phyloP scores from a whole-genome alignment of 371 early-diverging fungal genomes.

The Actinomucor elegans region DNA sequence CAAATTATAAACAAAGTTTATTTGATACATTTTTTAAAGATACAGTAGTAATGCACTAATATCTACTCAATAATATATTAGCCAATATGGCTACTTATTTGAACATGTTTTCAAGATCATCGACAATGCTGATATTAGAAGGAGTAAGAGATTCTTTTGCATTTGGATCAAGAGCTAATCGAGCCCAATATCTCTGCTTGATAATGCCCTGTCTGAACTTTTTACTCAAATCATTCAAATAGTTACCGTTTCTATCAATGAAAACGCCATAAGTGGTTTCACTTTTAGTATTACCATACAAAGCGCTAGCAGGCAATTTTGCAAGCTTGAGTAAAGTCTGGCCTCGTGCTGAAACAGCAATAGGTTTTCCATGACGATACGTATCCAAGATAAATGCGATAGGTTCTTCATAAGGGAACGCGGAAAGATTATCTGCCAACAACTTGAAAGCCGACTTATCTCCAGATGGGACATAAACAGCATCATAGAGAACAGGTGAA shows the following conservation, averaged over 20 bases:
- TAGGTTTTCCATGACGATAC: slow-evolving; percentile 44
- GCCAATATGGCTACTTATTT: too few relatives aligned
- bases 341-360: slow-evolving; percentile 41
- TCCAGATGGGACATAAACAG: slow-evolving; percentile 43
- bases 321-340: slow-evolving; percentile 42
- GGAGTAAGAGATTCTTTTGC: too few relatives aligned
- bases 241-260: background rate
- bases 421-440: slow-evolving; percentile 6
- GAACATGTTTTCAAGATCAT: too few relatives aligned
- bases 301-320: slow-evolving; percentile 36
- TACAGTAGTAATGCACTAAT: too few relatives aligned
- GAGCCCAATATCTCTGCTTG: slow-evolving; percentile 38
- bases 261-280: slow-evolving; percentile 15
- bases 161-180: slow-evolving; percentile 36
- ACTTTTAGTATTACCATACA: slow-evolving; percentile 44
- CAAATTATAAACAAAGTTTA: too few relatives aligned
- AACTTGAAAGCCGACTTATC: slow-evolving; percentile 13
- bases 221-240: background rate
- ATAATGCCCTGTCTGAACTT: slow-evolving; percentile 25
- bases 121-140: too few relatives aligned
- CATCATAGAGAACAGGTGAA: slow-evolving; percentile 40
- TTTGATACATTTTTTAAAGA: too few relatives aligned
- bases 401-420: slow-evolving; percentile 40
- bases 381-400: slow-evolving; percentile 32
- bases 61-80: too few relatives aligned